Percentiles rank a stretch among this genome's conserved stretches.
Evolutionary conservation across 352 stramenopile genomes (phyloP).

Genomic region (Globisporangium megalacanthum): DNA sequence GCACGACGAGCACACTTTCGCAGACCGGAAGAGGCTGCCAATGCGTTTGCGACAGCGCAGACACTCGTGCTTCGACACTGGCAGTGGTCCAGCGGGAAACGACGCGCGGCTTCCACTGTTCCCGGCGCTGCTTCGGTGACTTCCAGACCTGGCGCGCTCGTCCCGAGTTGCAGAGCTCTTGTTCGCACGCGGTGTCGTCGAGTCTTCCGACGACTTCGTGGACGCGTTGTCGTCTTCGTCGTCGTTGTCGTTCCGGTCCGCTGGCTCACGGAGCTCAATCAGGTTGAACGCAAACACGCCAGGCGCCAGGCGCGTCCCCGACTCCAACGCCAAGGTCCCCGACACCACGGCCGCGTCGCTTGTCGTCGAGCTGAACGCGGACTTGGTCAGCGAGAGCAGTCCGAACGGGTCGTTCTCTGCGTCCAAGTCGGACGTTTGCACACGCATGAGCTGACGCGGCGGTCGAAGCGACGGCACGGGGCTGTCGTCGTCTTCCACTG

Average conservation of each 20-base stretch:
- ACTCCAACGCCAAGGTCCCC: conserved; percentile 8
- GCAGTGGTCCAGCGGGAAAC: conserved; percentile 6
- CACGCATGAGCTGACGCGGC: conserved; percentile 26
- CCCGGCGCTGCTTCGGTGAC: conserved; percentile 4
- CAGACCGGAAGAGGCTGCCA: conserved; percentile 30
- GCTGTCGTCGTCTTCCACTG: conserved; percentile 1
- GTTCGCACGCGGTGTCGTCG: conserved; percentile 2
- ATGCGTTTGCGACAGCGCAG: conserved; percentile 38
- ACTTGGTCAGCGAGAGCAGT: conserved; percentile 39
- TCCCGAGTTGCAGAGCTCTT: background rate
- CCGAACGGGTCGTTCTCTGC: conserved; percentile 48
- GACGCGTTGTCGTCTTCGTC: conserved; percentile 7
- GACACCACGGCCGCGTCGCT: conserved; percentile 3
- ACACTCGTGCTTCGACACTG: conserved; percentile 29
- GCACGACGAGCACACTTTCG: conserved; percentile 46
- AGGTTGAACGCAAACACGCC: conserved; percentile 47
- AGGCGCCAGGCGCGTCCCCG: conserved; percentile 12
- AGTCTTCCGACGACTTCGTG: conserved; percentile 9
- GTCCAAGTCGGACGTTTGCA: conserved; percentile 35
- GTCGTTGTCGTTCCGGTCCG: conserved; percentile 16
- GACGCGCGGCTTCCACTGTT: background rate
- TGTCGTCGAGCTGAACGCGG: conserved; percentile 25
- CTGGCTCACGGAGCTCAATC: conserved; percentile 30
- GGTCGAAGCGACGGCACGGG: conserved; percentile 14
- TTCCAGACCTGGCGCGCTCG: background rate